Evolutionary conservation across 2,329 filamentous ascomycete genomes (phyloP).

Genomic region (Fusarium sp.): DNA sequence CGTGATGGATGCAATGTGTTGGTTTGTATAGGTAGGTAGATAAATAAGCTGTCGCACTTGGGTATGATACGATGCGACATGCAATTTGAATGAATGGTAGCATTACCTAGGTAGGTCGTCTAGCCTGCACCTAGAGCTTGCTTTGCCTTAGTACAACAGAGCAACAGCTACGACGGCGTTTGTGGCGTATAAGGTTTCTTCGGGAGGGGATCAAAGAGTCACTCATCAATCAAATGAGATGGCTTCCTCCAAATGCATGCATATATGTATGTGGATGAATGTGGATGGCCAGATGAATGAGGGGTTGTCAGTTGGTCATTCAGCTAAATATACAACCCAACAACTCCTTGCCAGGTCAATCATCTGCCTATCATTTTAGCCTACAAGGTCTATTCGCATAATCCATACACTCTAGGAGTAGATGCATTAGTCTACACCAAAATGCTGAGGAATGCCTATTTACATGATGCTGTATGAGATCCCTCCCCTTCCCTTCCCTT

Average conservation of each 20-base stretch:
- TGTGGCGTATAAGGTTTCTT: conserved; percentile 19
- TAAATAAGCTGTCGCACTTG: background rate
- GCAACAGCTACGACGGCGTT: background rate
- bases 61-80: conserved; percentile 9
- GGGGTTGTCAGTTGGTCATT: conserved; percentile 1
- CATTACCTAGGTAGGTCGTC: background rate
- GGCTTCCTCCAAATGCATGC: background rate
- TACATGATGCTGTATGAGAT: background rate
- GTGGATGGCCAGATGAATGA: conserved; percentile 13
- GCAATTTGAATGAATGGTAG: background rate
- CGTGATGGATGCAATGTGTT: background rate
- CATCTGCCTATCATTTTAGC: background rate
- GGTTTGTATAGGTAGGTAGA: background rate
- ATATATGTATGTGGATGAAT: background rate
- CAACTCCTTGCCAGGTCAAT: background rate
- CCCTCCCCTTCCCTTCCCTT: too few relatives aligned
- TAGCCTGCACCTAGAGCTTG: background rate
- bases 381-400: background rate
- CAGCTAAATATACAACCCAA: background rate
- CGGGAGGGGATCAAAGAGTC: conserved; percentile 2
- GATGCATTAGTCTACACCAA: background rate
- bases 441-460: background rate
- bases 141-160: background rate
- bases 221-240: background rate
- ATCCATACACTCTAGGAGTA: background rate